Percentiles rank a stretch among this genome's conserved stretches.
phyloP scores from a whole-genome alignment of 2,329 filamentous ascomycete genomes.

The Talaromyces amestolkiae region DNA sequence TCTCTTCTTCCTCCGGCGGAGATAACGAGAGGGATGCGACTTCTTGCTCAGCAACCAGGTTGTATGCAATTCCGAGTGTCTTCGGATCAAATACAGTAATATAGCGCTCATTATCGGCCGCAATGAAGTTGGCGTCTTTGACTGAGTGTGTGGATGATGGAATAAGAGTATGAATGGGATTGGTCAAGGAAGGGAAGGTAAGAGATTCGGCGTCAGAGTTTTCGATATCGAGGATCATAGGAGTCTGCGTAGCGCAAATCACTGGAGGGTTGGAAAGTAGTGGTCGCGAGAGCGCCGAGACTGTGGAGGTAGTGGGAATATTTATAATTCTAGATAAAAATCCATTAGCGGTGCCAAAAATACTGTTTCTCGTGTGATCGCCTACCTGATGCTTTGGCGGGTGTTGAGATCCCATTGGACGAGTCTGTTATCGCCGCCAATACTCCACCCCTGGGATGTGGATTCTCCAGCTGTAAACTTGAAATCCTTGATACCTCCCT shows the following conservation, averaged over 20 bases:
- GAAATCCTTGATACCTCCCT: slow-evolving; percentile 50
- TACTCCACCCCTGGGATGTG: slow-evolving; percentile 51
- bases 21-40: slow-evolving; percentile 41
- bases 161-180: slow-evolving; percentile 48
- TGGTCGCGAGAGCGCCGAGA: slow-evolving; percentile 42
- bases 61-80: slow-evolving; percentile 45
- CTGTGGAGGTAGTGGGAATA: slow-evolving; percentile 40
- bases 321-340: slow-evolving; percentile 39
- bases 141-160: slow-evolving; percentile 39
- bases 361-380: not conserved
- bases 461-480: slow-evolving; percentile 46
- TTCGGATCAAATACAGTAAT: slow-evolving; percentile 50
- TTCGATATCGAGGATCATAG: slow-evolving; percentile 46
- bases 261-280: slow-evolving; percentile 43
- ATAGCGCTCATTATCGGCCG: slow-evolving; percentile 50
- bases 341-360: not conserved
- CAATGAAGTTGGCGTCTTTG: slow-evolving; percentile 44
- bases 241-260: slow-evolving; percentile 51
- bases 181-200: slow-evolving; percentile 50
- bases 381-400: slow-evolving; percentile 45
- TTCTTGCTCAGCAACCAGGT: slow-evolving; percentile 50
- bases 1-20: slow-evolving; percentile 19
- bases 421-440: slow-evolving; percentile 52
- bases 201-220: slow-evolving; percentile 38
- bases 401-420: slow-evolving; percentile 53